A percentile compares a stretch with the other conserved stretches of the same genome.
Conservation (phyloP, 2,329 filamentous ascomycete genomes). For the Nakataea oryzae region DNA sequence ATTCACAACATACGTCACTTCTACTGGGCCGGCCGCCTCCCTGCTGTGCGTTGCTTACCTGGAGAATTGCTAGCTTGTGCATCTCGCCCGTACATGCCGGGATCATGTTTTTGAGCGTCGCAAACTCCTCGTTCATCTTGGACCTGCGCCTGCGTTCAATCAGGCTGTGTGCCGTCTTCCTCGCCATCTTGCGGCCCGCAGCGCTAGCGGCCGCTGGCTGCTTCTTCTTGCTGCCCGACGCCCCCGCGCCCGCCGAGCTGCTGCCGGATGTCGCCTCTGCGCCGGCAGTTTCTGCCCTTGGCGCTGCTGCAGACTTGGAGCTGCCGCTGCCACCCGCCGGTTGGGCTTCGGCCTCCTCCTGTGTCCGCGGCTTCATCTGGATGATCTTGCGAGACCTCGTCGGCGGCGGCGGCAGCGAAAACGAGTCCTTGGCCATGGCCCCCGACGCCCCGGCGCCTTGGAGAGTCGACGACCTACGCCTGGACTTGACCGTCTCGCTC, state of each 20-base stretch:
- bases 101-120: constrained; percentile 86
- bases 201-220: constrained; percentile 66
- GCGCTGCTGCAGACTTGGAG: not conserved
- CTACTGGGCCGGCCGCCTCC: too few relatives aligned
- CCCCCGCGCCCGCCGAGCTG: constrained; percentile 10
- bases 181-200: constrained; percentile 85
- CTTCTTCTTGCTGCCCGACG: constrained; percentile 56
- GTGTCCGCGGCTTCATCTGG: constrained; percentile 72
- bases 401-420: constrained; percentile 82
- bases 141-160: constrained; percentile 84
- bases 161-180: constrained; percentile 91
- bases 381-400: constrained; percentile 93
- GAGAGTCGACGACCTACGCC: constrained; percentile 32
- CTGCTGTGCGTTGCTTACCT: constrained; percentile 46
- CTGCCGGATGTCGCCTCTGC: constrained; percentile 5
- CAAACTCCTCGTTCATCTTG: constrained; percentile 99
- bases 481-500: constrained; percentile 38
- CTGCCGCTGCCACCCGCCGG: constrained; percentile 11
- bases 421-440: constrained; percentile 49
- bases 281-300: not conserved
- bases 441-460: constrained; percentile 35
- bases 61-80: constrained; percentile 93
- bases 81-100: constrained; percentile 94
- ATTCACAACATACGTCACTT: not conserved
- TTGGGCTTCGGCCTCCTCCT: constrained; percentile 12